Evolutionary conservation across 352 stramenopile species (phyloP).

Genomic region (Phytophthora megakarya): DNA sequence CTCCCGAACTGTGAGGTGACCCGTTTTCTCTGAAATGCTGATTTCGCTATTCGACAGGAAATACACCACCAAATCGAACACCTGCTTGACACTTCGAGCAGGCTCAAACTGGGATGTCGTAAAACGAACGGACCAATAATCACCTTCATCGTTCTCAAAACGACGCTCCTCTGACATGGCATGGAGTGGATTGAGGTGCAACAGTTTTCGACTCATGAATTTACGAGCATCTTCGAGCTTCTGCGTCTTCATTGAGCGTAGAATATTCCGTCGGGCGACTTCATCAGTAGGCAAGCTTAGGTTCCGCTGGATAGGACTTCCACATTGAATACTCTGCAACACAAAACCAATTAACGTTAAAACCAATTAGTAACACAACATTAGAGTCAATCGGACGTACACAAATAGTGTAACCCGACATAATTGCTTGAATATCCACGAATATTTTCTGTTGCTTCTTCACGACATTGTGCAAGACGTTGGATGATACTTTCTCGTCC

Average conservation of each 20-base stretch:
- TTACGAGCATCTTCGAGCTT: slow-evolving; percentile 29
- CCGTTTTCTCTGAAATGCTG: slow-evolving; percentile 42
- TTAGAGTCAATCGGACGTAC: slow-evolving; percentile 14
- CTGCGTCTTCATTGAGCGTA: slow-evolving; percentile 24
- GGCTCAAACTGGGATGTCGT: slow-evolving; percentile 34
- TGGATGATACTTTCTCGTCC: slow-evolving; percentile 18
- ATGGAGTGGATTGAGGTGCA: slow-evolving; percentile 25
- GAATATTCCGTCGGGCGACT: slow-evolving; percentile 6
- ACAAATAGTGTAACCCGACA: slow-evolving; percentile 36
- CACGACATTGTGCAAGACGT: slow-evolving; percentile 35
- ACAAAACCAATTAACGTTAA: neutral
- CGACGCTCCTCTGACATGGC: slow-evolving; percentile 40
- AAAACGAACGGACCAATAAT: slow-evolving; percentile 38
- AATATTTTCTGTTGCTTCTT: slow-evolving; percentile 36
- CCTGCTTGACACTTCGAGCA: slow-evolving; percentile 32
- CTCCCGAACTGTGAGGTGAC: slow-evolving; percentile 43
- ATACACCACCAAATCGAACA: slow-evolving; percentile 42
- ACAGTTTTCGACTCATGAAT: slow-evolving; percentile 25
- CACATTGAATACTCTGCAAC: slow-evolving; percentile 36
- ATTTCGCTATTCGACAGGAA: slow-evolving; percentile 50
- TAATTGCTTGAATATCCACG: slow-evolving; percentile 33
- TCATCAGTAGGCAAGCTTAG: slow-evolving; percentile 30
- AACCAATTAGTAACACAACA: neutral
- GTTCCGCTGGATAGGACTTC: slow-evolving; percentile 34
- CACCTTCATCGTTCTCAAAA: slow-evolving; percentile 33